Conservation (phyloP, 1,284 basidiomycete species). For the Apiotrichum veenhuisii region DNA sequence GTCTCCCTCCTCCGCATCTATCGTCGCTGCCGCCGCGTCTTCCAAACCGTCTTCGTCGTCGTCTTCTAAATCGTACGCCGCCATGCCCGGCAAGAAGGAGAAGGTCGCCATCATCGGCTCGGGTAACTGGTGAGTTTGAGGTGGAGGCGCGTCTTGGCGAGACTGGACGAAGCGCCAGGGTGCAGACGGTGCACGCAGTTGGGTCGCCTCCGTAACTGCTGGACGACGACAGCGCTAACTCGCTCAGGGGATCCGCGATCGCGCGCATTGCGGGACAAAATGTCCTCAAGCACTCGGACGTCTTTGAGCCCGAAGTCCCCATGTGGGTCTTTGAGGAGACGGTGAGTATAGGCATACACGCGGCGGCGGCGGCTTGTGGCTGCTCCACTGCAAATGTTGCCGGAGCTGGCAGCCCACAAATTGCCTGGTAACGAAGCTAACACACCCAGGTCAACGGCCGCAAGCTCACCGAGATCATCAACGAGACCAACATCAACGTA, state of each 20-base stretch:
- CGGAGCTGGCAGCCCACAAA: background rate
- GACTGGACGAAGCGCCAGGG: too few species aligned
- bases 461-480: conserved; percentile 58
- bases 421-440: background rate
- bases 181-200: too few species aligned
- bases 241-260: conserved; percentile 56
- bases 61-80: background rate
- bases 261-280: conserved; percentile 55
- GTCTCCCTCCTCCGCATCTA: background rate
- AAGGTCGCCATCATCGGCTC: conserved; percentile 57
- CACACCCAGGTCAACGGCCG: conserved; percentile 52
- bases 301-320: conserved; percentile 51
- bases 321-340: conserved; percentile 57
- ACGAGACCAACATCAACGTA: conserved; percentile 51
- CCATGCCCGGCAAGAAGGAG: conserved; percentile 48
- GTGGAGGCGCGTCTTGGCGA: background rate
- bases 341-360: conserved; percentile 32
- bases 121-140: conserved; percentile 45
- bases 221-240: too few species aligned
- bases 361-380: too few species aligned
- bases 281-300: conserved; percentile 49
- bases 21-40: conserved; percentile 3
- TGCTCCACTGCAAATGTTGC: background rate
- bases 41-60: too few species aligned
- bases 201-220: background rate